Evolutionary conservation across 192 early-diverging fungal genomes (phyloP), one percentile per base, ranked within the genome.

Genomic region (Coemansia sp.): DNA sequence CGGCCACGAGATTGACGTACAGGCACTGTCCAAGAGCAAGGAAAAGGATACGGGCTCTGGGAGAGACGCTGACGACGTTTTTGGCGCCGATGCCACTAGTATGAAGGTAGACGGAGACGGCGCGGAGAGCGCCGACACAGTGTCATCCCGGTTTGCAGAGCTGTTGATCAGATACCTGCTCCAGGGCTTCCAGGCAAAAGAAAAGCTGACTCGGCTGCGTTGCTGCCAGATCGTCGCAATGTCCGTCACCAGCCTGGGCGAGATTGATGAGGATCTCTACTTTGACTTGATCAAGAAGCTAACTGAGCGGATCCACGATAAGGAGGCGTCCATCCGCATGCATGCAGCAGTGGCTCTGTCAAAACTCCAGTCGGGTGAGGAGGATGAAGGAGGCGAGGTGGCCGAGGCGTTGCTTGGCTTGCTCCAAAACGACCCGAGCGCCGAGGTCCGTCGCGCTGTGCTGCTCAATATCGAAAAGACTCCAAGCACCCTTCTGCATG

Each of bases 391-490:
- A 8, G 72, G 80, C 30, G 85, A 84, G 44, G 87, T 93, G 43
- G 85, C 85, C 24, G 77, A 92, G 46, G 85, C 84, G 33, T 70
- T 94, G 45, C 49, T 93, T 33, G 73, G 85, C 26, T 64, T 92
- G 35, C 67, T 95, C 68, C 88, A 89, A 63, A 71, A 88, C 75
- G 94, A 95, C 45, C 85, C 92, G 18, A 92, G 84, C 77, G 85
- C 91, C 16, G 93, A 96, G 62, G 92, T 96, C 16, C 90, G 94
- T 56, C 88, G 92, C 48, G 89, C 89, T 6, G 90, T 92, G 43
- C 68, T 96, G 43, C 86, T 89, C 66, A 91, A 93, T 71, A 85
- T 94, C 44, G 89, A 87, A 36, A 86, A 88, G 49, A 87, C 67
- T 21, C 77, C 81, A 52, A 56, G 64, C 34, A 92, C 93, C 1